phyloP scores from a whole-genome alignment of 495 filamentous ascomycete species.

The Niebla homalea region DNA sequence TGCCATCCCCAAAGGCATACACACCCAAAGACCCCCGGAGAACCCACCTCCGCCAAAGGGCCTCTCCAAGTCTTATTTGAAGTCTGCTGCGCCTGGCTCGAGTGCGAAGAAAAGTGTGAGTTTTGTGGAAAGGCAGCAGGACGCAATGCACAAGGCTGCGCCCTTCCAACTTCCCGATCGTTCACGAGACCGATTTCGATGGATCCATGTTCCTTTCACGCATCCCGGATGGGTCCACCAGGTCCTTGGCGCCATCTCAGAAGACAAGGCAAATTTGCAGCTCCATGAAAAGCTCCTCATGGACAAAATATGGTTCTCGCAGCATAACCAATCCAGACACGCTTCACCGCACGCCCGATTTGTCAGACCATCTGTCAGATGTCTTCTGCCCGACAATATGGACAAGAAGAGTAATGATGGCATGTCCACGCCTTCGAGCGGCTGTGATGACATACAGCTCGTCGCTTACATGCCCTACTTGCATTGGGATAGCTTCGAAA shows the following conservation, averaged over 20 bases:
- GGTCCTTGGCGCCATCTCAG: conserved; percentile 25
- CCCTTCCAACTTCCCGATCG: conserved; percentile 30
- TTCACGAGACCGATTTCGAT: conserved; percentile 40
- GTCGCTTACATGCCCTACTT: conserved; percentile 40
- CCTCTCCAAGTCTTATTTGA: too few relatives aligned
- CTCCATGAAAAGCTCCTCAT: conserved; percentile 40
- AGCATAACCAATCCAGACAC: conserved; percentile 35
- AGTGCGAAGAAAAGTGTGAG: neutral
- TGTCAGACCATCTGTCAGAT: conserved; percentile 28
- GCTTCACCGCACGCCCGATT: conserved; percentile 34
- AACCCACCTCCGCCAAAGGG: neutral
- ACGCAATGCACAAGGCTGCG: conserved; percentile 14
- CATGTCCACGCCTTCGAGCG: conserved; percentile 16
- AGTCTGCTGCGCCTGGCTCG: too few relatives aligned
- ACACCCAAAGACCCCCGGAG: neutral
- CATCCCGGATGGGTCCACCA: conserved; percentile 53
- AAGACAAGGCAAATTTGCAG: conserved; percentile 24
- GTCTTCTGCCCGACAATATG: conserved; percentile 15
- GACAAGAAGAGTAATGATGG: conserved; percentile 15
- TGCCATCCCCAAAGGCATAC: neutral
- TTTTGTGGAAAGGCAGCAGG: neutral
- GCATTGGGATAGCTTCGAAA: conserved; percentile 54
- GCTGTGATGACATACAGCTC: conserved; percentile 23
- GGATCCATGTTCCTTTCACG: conserved; percentile 55
- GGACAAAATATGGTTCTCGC: conserved; percentile 31